A percentile compares a stretch with the other conserved stretches of the same genome.
These are phyloP conservation scores for Ceratocystis cacaofunesta DNA, from an alignment of 2,329 filamentous ascomycete genomes.

Conservation along the genomic window DNA sequence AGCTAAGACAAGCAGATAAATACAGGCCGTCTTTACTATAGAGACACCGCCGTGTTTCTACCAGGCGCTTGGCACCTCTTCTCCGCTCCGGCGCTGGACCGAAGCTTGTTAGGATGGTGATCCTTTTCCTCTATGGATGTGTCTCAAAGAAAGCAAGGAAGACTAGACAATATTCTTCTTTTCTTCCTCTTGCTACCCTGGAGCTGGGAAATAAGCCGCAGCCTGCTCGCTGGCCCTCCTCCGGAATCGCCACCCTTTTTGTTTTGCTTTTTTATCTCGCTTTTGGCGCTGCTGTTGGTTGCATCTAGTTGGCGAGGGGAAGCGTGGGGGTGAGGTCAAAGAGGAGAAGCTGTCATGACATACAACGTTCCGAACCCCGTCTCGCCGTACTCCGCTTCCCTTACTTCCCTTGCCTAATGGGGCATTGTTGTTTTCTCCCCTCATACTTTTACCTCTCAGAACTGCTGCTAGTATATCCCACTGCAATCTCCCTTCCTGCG, in stretches of 20 bases:
- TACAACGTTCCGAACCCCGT: not conserved
- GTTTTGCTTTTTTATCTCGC: no score
- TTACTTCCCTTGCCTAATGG: no score
- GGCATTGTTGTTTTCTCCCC: not conserved
- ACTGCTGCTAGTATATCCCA: not conserved
- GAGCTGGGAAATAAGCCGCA: not conserved
- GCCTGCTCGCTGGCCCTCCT: not conserved
- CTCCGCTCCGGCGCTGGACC: not conserved
- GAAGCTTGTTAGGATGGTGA: not conserved
- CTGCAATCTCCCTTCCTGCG: not conserved
- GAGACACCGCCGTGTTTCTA: not conserved
- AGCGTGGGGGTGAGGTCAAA: not conserved
- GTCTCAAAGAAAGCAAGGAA: not conserved
- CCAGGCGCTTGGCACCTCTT: not conserved
- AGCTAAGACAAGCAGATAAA: not conserved
- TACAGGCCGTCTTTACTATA: not conserved
- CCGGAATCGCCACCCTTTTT: not conserved
- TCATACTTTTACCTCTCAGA: not conserved
- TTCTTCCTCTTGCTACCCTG: not conserved
- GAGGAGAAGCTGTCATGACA: not conserved
- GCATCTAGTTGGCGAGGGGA: not conserved
- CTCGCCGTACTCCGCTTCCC: no score
- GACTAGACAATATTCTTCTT: not conserved
- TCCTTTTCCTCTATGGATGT: not conserved
- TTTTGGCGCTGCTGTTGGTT: no score